Base-by-base conservation (phyloP, 768 basidiomycete species). In the Dendrothele bispora region DNA sequence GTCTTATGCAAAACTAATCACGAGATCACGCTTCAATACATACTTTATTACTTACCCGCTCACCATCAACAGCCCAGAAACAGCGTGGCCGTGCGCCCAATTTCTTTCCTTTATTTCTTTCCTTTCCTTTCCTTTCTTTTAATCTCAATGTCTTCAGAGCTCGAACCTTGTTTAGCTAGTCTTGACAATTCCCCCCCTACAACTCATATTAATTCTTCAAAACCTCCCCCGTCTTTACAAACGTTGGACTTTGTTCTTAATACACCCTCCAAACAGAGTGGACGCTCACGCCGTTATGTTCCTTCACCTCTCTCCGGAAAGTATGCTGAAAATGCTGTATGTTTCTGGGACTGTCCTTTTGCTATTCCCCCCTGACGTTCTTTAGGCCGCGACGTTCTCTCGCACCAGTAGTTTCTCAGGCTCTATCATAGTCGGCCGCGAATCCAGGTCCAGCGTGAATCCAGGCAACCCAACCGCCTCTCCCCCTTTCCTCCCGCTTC, bases 401-500 rank as follows among this genome's bases (percentile, higher is more conserved):
- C 30, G 30, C 10, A n/a, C 30, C 10, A 32, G 30, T n/a, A 32
- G 30, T n/a, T 32, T 32, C 30, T 32, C 30, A n/a, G 30, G 30
- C 10, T 32, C 30, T 32, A n/a, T 32, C n/a, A n/a, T 32, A 10
- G n/a, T 32, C 30, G 30, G 30, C 30, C 30, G 30, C 30, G 30
- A 32, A 32, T 32, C 30, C n/a, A 10, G 30, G n/a, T 32, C 10
- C 30, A n/a, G 30, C 30, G n/a, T 32, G 30, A 10, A 32, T 32
- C n/a, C n/a, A n/a, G n/a, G n/a, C n/a, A n/a, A n/a, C n/a, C n/a
- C n/a, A n/a, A 32, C 10, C 27, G 34, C 48, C 11, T 20, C 34
- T 18, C 29, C 25, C 15, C 22, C 40, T 20, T 43, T 43, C 28
- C 25, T 18, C 3, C 48, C 40, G 17, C 35, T 50, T 17, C 49